Evolutionary conservation across 495 filamentous ascomycete genomes (phyloP), one percentile per base, ranked within the genome.

Genomic region (Ascobolus immersus): DNA sequence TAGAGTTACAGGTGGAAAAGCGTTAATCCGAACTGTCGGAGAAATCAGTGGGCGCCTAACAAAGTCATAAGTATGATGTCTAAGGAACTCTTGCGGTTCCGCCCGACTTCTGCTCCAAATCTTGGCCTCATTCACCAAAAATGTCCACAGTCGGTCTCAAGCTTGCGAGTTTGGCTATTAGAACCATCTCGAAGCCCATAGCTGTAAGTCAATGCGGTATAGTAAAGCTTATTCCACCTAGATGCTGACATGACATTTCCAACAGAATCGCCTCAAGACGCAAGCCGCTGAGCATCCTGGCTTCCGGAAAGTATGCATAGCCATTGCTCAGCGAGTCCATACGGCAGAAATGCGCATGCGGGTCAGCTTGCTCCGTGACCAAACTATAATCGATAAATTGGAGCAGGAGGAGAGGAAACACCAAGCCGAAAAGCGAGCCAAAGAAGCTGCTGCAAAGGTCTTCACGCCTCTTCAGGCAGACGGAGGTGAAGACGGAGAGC

Each of bases 271-370:
- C 51, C 90, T 99, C 56, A 94, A 92, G 55, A 63, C 61, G 17
- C 82, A 93, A 61, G 89, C 86, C 11, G 77, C 76, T 43, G 89
- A 99, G 48, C 89, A 94, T 57, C 77, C 81, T 29, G 60, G 69
- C 12, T 99, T 94, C 56, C 77, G 89, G 12, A 54, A 54, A n/a
- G 17, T 68, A 24, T 78, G 73, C 48, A 54, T 78, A 42, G 52
- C 53, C 17, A 69, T 89, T 49, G 89, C 86, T 17, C 86, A 99
- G 42, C 51, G 61, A 5, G 72, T 99, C 21, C 86, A 99, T 52
- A 73, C 75, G 40, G 56, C 91, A 42, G 89, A 94, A 51, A 94
- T 99, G 82, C 72, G 78, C 13, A 59, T 92, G 40, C 71, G 77
- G 10, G 64, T 94, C 18, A 79, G 84, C 3, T 57, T 77, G 2